Percentiles rank a stretch among this genome's conserved stretches.
These are phyloP conservation scores for Kernera saxatilis DNA, from an alignment of 345 rosid genomes.

Conservation along the genomic window DNA sequence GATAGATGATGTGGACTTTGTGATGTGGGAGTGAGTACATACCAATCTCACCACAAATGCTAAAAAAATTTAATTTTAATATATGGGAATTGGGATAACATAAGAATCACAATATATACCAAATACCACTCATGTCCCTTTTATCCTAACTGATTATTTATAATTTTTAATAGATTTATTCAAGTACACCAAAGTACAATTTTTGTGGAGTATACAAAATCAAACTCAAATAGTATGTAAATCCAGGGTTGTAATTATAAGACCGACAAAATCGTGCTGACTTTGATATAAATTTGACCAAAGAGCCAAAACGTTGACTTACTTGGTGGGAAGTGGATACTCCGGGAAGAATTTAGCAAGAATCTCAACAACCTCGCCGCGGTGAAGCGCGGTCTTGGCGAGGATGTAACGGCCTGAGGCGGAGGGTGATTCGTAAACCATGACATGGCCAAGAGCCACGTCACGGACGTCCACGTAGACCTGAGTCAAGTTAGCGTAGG, in stretches of 20 bases:
- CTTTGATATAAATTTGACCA: background rate
- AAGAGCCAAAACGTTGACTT: slow-evolving; percentile 31
- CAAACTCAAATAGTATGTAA: background rate
- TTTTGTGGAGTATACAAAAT: too few species aligned
- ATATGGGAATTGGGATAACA: background rate
- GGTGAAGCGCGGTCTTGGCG: slow-evolving; percentile 84
- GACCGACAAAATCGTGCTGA: slow-evolving; percentile 20
- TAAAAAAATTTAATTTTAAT: background rate
- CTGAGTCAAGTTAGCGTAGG: slow-evolving; percentile 81
- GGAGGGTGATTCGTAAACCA: slow-evolving; percentile 69
- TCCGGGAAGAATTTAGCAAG: slow-evolving; percentile 85
- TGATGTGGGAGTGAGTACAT: slow-evolving; percentile 19
- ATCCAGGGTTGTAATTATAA: background rate
- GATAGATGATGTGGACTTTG: slow-evolving; percentile 9
- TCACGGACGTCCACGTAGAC: slow-evolving; percentile 89
- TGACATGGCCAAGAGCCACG: slow-evolving; percentile 81
- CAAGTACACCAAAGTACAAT: too few species aligned
- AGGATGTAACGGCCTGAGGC: slow-evolving; percentile 94
- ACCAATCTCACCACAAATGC: slow-evolving; percentile 15
- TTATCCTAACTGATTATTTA: slow-evolving; percentile 6
- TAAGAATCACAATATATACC: background rate
- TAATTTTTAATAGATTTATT: background rate
- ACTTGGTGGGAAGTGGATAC: slow-evolving; percentile 90
- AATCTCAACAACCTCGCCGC: slow-evolving; percentile 92
- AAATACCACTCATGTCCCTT: slow-evolving; percentile 22